Conservation (phyloP, 2,329 filamentous ascomycete genomes). For the Sarocladium kiliense region DNA sequence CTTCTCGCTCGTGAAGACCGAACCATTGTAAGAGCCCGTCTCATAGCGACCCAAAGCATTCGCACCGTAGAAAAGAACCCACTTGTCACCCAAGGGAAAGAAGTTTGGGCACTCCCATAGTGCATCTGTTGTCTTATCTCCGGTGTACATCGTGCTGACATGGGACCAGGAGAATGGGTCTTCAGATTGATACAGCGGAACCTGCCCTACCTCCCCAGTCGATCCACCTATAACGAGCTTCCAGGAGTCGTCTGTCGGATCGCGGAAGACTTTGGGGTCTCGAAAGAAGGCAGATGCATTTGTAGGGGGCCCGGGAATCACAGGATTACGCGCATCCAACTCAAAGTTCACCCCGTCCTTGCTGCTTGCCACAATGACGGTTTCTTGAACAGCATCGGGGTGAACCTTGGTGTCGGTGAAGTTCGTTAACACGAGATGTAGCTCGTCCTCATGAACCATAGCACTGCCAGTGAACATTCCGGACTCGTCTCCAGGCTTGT, state of each 20-base stretch:
- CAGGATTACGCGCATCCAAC: slow-evolving; percentile 14
- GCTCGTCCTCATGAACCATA: slow-evolving; percentile 14
- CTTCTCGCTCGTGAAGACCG: slow-evolving; percentile 19
- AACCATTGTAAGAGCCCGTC: slow-evolving; percentile 18
- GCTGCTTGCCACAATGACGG: slow-evolving; percentile 17
- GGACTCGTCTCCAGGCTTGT: slow-evolving; percentile 14
- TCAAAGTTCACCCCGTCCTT: slow-evolving; percentile 17
- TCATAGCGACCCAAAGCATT: slow-evolving; percentile 18
- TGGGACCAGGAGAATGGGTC: slow-evolving; percentile 17
- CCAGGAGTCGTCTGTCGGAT: slow-evolving; percentile 18
- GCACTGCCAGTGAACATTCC: slow-evolving; percentile 21
- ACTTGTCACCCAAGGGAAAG: slow-evolving; percentile 21
- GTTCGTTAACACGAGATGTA: slow-evolving; percentile 19
- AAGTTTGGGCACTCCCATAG: slow-evolving; percentile 23
- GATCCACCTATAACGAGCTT: slow-evolving; percentile 19
- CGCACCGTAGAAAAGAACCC: slow-evolving; percentile 22
- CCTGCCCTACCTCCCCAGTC: slow-evolving; percentile 14
- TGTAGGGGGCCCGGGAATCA: slow-evolving; percentile 14
- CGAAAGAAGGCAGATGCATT: slow-evolving; percentile 16
- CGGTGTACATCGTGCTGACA: slow-evolving; percentile 18
- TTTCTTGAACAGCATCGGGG: slow-evolving; percentile 18
- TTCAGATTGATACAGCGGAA: slow-evolving; percentile 16
- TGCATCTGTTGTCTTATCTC: slow-evolving; percentile 17
- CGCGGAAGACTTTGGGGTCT: slow-evolving; percentile 20
- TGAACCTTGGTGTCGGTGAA: slow-evolving; percentile 17